Percentiles rank a stretch among this genome's conserved stretches.
These are phyloP conservation scores for Cutaneotrichosporon daszewskae DNA, from an alignment of 1,284 basidiomycete genomes.

Conservation along the genomic window DNA sequence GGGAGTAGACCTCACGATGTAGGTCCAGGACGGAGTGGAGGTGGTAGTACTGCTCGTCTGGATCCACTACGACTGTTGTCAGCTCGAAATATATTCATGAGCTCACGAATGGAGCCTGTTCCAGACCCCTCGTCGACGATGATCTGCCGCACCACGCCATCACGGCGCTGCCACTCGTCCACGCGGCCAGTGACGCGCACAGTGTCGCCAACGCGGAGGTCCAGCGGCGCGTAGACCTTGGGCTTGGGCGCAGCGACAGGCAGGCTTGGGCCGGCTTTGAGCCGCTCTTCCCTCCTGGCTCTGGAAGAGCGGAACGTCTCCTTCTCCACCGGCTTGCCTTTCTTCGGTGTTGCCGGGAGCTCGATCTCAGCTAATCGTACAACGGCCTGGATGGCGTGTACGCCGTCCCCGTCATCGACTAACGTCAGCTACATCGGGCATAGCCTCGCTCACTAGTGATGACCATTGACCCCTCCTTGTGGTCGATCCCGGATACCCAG, in stretches of 20 bases:
- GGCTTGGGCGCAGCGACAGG: background rate
- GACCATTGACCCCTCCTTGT: constrained; percentile 28
- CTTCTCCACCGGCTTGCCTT: background rate
- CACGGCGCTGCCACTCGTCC: constrained; percentile 28
- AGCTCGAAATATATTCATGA: background rate
- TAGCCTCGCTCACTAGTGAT: constrained; percentile 21
- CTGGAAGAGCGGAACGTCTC: constrained; percentile 9
- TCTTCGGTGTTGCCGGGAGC: background rate
- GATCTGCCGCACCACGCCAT: constrained; percentile 32
- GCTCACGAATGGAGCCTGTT: constrained; percentile 30
- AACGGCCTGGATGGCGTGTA: constrained; percentile 21
- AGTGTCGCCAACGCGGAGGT: constrained; percentile 38
- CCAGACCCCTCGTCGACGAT: constrained; percentile 31
- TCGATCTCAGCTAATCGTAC: constrained; percentile 20
- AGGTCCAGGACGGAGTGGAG: constrained; percentile 18
- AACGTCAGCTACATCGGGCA: background rate
- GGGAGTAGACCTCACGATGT: constrained; percentile 29
- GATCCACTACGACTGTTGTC: constrained; percentile 31
- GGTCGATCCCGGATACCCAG: constrained; percentile 39
- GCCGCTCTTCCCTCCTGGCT: background rate
- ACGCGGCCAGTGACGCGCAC: constrained; percentile 34
- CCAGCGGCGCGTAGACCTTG: constrained; percentile 24
- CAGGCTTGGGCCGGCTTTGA: background rate
- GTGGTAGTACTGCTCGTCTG: constrained; percentile 32
- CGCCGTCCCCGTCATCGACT: constrained; percentile 43